phyloP scores from a whole-genome alignment of 192 early-diverging fungal species.

The Entomortierella parvispora region DNA sequence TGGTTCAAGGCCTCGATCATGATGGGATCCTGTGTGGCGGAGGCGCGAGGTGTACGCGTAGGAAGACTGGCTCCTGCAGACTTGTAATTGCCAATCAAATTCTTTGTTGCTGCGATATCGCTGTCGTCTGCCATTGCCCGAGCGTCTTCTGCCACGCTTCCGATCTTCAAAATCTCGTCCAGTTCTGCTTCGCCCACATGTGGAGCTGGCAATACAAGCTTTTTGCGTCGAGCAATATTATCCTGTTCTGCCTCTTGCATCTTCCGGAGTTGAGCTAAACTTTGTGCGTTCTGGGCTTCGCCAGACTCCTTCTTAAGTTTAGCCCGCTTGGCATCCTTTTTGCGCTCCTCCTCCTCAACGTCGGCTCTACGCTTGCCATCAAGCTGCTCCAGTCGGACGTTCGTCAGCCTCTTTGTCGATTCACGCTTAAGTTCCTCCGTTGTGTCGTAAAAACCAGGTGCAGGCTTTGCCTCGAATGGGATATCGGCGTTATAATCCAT shows the following conservation, averaged over 20 bases:
- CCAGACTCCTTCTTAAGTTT: slow-evolving; percentile 66
- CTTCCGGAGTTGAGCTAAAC: slow-evolving; percentile 57
- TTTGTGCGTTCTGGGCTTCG: slow-evolving; percentile 48
- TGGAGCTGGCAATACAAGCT: slow-evolving; percentile 86
- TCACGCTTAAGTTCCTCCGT: slow-evolving; percentile 81
- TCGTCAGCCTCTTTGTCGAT: slow-evolving; percentile 72
- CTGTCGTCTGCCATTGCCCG: slow-evolving; percentile 73
- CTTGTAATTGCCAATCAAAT: slow-evolving; percentile 82
- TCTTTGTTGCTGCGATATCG: slow-evolving; percentile 64
- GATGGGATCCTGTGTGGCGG: slow-evolving; percentile 65
- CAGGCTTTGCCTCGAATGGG: slow-evolving; percentile 89
- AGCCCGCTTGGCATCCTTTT: slow-evolving; percentile 81
- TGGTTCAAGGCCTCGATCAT: slow-evolving; percentile 88
- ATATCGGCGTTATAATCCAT: slow-evolving; percentile 98
- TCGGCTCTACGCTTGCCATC: slow-evolving; percentile 88
- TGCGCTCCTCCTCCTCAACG: slow-evolving; percentile 83
- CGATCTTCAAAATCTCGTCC: slow-evolving; percentile 76
- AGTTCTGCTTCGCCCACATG: slow-evolving; percentile 92
- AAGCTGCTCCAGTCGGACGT: slow-evolving; percentile 80
- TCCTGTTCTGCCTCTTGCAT: slow-evolving; percentile 77
- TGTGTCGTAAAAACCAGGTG: slow-evolving; percentile 93
- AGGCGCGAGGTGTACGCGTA: slow-evolving; percentile 72
- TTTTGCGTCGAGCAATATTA: slow-evolving; percentile 72
- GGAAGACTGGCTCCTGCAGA: slow-evolving; percentile 58
- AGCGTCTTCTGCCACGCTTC: slow-evolving; percentile 81